Evolutionary conservation across 805 yeast genomes (phyloP), one percentile per base, ranked within the genome.

Genomic region (Metschnikowia corniflorae): DNA sequence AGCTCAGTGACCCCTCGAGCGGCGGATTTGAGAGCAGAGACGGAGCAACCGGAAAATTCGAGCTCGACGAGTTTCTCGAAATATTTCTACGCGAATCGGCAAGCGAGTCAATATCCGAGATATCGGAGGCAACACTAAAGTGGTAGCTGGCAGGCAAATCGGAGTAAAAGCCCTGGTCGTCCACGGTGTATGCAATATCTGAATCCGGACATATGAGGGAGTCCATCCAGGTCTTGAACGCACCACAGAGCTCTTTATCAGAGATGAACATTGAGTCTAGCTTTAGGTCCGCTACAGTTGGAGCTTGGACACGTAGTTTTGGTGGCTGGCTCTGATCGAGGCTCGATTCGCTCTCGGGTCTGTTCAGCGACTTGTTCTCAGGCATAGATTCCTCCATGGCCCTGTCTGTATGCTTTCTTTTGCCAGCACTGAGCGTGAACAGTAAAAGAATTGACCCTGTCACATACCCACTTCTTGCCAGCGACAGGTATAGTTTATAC

Each of bases 391-490:
- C 40, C n/a, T n/a, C n/a, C n/a, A n/a, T n/a, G n/a, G n/a, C n/a
- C n/a, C n/a, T n/a, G n/a, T n/a, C n/a, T n/a, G n/a, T n/a, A n/a
- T n/a, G n/a, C n/a, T n/a, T n/a, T n/a, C n/a, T n/a, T 25, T 53
- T 55, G 4, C 58, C 51, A 7, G 51, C 43, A 33, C 71, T 46
- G 32, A 73, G 44, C 37, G 68, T 72, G 39, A 73, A 65, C 23
- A 71, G 66, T 7, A 70, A 33, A 16, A 70, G 54, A 10, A 75
- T 37, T 0, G 76, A 68, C 0, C 80, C 80, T 1, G 77, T 71
- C 9, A 73, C 71, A 48, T 61, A 75, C 10, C 67, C 54, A 25
- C 65, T 63, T 35, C 66, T 54, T 1, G 58, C 50, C 28, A 53
- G 56, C 16, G 65, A 65, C 6, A 76, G 69, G 33, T 63, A 61